These are phyloP conservation scores for Solanum chiquidenum DNA, from an alignment of 257 asterid species.

Conservation along the genomic window DNA sequence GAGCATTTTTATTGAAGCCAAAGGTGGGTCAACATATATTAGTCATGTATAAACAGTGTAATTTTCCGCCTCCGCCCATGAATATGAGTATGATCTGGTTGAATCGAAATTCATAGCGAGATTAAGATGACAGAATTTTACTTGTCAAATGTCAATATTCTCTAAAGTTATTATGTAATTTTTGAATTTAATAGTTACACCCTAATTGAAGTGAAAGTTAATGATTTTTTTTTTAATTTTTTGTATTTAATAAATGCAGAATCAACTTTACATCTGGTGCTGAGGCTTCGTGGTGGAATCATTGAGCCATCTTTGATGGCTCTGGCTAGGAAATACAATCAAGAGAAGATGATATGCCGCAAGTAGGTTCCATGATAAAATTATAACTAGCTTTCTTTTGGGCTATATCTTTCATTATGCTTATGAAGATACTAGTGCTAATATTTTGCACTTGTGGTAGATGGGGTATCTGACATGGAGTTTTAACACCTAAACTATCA, in stretches of 20 bases:
- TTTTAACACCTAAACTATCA: background rate
- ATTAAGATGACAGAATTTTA: background rate
- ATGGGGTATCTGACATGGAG: background rate
- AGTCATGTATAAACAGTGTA: background rate
- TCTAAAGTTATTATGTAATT: background rate
- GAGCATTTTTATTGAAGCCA: background rate
- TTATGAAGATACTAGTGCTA: background rate
- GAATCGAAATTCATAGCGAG: background rate
- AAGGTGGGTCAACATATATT: background rate
- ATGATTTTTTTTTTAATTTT: background rate
- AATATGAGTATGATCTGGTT: background rate
- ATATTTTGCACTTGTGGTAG: background rate
- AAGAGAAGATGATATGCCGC: slow-evolving; percentile 6
- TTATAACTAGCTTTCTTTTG: background rate
- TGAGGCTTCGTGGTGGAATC: slow-evolving; percentile 14
- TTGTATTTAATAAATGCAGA: background rate
- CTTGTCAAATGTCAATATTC: background rate
- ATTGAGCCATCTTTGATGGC: slow-evolving; percentile 12
- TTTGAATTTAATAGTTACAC: background rate
- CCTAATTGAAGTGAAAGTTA: background rate
- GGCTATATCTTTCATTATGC: background rate
- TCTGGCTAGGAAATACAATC: slow-evolving; percentile 7
- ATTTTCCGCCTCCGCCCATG: background rate
- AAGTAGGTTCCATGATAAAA: background rate
- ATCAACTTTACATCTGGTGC: slow-evolving; percentile 8